Conservation (phyloP, 2,329 filamentous ascomycete species). For the Nemania abortiva region DNA sequence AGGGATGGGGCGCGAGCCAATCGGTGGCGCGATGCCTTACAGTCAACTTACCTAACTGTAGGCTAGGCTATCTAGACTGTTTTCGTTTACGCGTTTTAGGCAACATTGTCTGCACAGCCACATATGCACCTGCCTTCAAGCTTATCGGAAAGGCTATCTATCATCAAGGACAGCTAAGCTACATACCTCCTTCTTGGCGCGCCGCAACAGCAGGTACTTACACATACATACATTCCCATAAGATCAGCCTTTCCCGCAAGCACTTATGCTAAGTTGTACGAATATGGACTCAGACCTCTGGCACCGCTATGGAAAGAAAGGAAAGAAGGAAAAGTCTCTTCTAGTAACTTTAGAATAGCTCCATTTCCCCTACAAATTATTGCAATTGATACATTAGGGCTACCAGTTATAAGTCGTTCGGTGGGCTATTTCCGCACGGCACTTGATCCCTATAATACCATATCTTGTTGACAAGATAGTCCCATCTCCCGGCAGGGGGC, state of each 20-base stretch:
- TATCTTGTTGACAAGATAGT: neutral
- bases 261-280: neutral
- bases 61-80: conserved; percentile 3
- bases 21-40: conserved; percentile 18
- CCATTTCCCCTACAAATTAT: conserved; percentile 1
- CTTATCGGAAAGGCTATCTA: conserved; percentile 7
- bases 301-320: neutral
- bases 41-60: neutral
- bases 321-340: neutral
- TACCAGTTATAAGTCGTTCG: conserved; percentile 1
- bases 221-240: too few species aligned
- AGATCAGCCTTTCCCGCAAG: neutral
- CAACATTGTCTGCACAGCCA: conserved; percentile 21
- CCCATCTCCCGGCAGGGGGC: neutral
- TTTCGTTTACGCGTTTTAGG: conserved; percentile 33
- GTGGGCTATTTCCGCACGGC: neutral
- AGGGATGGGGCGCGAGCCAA: conserved; percentile 22
- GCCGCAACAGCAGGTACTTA: neutral
- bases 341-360: neutral
- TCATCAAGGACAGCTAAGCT: conserved; percentile 13
- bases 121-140: neutral
- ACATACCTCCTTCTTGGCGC: too few species aligned
- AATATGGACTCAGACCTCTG: neutral
- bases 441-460: neutral
- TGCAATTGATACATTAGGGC: conserved; percentile 1